phyloP scores from a whole-genome alignment of 129 eudicot genomes.

The Helichrysum umbraculigerum region DNA sequence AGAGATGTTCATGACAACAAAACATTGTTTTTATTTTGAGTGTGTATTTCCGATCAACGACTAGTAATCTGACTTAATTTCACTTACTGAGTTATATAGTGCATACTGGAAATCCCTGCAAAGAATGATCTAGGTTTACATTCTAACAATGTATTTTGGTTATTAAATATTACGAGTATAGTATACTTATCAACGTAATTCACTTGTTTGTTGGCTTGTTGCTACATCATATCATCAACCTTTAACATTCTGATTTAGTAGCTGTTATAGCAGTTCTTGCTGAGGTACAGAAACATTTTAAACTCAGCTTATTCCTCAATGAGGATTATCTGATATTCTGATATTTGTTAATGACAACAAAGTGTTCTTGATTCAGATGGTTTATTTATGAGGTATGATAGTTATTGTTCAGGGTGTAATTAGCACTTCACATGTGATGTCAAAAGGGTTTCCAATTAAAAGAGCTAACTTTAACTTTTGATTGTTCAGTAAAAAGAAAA shows the following conservation, averaged over 20 bases:
- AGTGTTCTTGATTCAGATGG: background rate
- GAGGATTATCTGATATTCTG: background rate
- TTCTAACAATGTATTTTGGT: too few relatives aligned
- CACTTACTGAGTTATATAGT: too few relatives aligned
- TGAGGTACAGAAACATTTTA: background rate
- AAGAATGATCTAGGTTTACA: too few relatives aligned
- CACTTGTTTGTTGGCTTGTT: background rate
- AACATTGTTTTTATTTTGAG: too few relatives aligned
- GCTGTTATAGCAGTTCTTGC: background rate
- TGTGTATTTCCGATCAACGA: too few relatives aligned
- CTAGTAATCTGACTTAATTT: too few relatives aligned
- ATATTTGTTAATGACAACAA: background rate
- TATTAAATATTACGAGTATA: too few relatives aligned
- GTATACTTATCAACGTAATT: too few relatives aligned
- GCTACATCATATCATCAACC: background rate
- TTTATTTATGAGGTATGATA: background rate
- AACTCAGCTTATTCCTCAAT: background rate
- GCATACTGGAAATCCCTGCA: too few relatives aligned
- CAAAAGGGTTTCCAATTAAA: slow-evolving; percentile 27
- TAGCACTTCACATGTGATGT: slow-evolving; percentile 28
- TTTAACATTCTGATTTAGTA: background rate
- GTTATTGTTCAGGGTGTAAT: slow-evolving; percentile 10
- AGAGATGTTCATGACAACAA: too few relatives aligned
- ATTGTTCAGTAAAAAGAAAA: slow-evolving; percentile 14
- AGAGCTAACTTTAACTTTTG: slow-evolving; percentile 19